These are phyloP conservation scores for Aureobasidium sp. DNA, from an alignment of 2,329 filamentous ascomycete genomes.

Conservation along the genomic window DNA sequence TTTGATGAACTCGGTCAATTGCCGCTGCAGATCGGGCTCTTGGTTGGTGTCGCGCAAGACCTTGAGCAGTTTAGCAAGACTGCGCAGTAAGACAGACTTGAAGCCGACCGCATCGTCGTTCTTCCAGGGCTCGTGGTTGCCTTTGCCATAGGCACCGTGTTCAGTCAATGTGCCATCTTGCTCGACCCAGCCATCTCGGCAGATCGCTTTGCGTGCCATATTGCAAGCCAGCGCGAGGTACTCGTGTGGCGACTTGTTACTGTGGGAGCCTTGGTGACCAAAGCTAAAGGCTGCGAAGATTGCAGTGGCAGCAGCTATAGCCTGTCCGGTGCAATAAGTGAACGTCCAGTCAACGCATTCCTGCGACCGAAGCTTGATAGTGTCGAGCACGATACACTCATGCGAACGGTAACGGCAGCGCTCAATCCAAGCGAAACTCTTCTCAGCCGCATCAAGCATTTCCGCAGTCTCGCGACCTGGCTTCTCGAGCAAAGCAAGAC, in stretches of 20 bases:
- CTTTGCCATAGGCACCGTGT: constrained; percentile 22
- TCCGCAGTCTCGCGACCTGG: constrained; percentile 7
- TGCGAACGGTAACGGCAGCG: constrained; percentile 22
- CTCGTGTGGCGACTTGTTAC: constrained; percentile 15
- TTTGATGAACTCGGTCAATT: constrained; percentile 20
- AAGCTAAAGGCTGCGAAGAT: constrained; percentile 16
- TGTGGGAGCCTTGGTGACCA: neutral
- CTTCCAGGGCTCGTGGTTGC: constrained; percentile 21
- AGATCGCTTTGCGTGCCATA: constrained; percentile 22
- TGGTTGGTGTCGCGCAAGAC: constrained; percentile 13
- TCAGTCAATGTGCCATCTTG: constrained; percentile 22
- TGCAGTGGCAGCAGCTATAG: constrained; percentile 22
- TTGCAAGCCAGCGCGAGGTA: constrained; percentile 23
- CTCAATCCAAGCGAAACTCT: constrained; percentile 24
- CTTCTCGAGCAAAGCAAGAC: constrained; percentile 19
- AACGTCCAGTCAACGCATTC: constrained; percentile 24
- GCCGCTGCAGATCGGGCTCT: constrained; percentile 11
- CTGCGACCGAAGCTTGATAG: constrained; percentile 21
- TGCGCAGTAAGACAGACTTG: constrained; percentile 24
- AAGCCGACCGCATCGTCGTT: constrained; percentile 26
- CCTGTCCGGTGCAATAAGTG: constrained; percentile 24
- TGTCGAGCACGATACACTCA: constrained; percentile 24
- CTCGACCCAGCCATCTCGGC: constrained; percentile 23
- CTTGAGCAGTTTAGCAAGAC: constrained; percentile 22
- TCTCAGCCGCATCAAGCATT: constrained; percentile 20